These are phyloP conservation scores for Gynochthodes officinalis DNA, from an alignment of 257 asterid genomes.

Conservation along the genomic window DNA sequence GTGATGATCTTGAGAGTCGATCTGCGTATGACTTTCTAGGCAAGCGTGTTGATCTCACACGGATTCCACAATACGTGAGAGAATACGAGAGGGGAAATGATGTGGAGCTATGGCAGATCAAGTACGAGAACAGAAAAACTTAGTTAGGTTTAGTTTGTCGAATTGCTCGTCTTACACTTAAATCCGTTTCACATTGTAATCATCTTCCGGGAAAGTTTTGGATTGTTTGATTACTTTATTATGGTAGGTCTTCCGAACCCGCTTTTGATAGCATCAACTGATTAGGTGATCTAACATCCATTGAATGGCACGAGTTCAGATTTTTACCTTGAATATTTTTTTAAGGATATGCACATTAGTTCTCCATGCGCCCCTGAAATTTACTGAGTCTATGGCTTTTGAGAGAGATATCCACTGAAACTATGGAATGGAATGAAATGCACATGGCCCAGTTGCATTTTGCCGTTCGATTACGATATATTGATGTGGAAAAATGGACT, in stretches of 20 bases:
- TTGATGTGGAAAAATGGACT: not conserved
- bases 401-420: no score
- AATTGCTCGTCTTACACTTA: not conserved
- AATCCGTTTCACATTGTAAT: not conserved
- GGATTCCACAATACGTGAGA: constrained; percentile 64
- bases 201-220: not conserved
- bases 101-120: constrained; percentile 82
- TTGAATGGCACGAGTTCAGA: no score
- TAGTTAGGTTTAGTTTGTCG: not conserved
- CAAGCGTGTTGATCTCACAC: constrained; percentile 43
- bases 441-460: no score
- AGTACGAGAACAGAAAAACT: constrained; percentile 22
- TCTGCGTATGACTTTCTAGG: constrained; percentile 42
- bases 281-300: not conserved
- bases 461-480: not conserved
- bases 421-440: no score
- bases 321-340: no score
- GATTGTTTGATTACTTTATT: not conserved
- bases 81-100: constrained; percentile 71
- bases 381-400: no score
- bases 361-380: no score
- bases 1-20: constrained; percentile 27
- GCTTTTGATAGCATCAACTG: not conserved
- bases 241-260: not conserved
- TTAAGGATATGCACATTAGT: not conserved